A percentile compares a stretch with the other conserved stretches of the same genome.
phyloP scores from a whole-genome alignment of 192 early-diverging fungal genomes.

The Geranomyces michiganensis region DNA sequence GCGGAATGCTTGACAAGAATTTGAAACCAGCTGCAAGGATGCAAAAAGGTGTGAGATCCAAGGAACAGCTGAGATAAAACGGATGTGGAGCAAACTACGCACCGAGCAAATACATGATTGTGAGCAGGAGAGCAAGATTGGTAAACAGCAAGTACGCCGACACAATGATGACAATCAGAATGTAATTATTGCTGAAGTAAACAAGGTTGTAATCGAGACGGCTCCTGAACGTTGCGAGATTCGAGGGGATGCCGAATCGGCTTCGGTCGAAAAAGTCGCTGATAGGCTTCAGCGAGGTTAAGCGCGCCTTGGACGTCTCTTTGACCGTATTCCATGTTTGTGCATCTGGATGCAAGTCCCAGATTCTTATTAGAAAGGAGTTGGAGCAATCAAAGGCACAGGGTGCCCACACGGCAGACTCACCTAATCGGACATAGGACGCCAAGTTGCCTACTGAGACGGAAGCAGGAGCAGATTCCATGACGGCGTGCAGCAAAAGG shows the following conservation, averaged over 20 bases:
- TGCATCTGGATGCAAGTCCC: too few relatives aligned
- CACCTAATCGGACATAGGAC: conserved; percentile 14
- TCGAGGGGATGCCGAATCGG: conserved; percentile 37
- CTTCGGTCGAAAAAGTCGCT: conserved; percentile 44
- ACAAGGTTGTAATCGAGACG: conserved; percentile 44
- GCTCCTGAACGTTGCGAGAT: conserved; percentile 27
- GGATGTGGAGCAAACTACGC: neutral
- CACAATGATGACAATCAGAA: conserved; percentile 44
- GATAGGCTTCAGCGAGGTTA: conserved; percentile 39
- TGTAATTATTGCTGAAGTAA: conserved; percentile 55
- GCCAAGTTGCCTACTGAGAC: neutral
- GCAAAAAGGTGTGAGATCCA: neutral
- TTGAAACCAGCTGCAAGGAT: conserved; percentile 36
- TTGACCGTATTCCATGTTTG: conserved; percentile 33
- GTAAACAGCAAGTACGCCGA: conserved; percentile 48
- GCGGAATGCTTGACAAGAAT: conserved; percentile 38
- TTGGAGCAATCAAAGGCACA: neutral
- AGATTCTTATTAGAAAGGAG: too few relatives aligned
- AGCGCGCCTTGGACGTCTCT: conserved; percentile 21
- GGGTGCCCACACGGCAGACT: neutral
- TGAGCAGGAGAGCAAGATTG: conserved; percentile 47
- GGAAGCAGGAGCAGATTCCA: neutral
- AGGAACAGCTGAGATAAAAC: neutral
- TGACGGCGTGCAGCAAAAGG: too few relatives aligned
- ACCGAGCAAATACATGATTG: conserved; percentile 47